phyloP scores from a whole-genome alignment of 345 rosid genomes.

The Dipteronia sinensis region DNA sequence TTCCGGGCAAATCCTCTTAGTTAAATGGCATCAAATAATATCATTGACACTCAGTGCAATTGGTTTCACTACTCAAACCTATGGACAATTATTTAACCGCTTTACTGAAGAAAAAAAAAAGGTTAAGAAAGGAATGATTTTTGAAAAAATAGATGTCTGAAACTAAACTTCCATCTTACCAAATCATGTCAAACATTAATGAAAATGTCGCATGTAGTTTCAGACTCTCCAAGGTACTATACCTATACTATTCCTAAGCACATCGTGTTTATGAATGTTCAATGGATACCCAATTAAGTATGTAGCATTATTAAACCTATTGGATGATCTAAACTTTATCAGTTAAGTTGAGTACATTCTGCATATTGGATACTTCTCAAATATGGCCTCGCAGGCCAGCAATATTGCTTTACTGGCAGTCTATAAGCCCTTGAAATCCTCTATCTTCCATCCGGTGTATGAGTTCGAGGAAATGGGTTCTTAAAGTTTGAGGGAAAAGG shows the following conservation, averaged over 20 bases:
- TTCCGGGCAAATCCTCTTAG: not conserved
- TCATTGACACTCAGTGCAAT: not conserved
- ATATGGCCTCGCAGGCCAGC: not conserved
- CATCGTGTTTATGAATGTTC: not conserved
- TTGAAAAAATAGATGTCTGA: not conserved
- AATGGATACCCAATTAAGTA: not conserved
- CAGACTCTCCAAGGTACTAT: not conserved
- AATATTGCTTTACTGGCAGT: not conserved
- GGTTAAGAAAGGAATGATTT: not conserved
- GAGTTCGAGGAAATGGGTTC: slow-evolving; percentile 7
- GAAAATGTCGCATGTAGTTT: not conserved
- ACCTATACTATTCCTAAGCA: not conserved
- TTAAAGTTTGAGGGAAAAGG: not conserved
- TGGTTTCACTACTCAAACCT: not conserved
- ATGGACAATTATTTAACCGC: not conserved
- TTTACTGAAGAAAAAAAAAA: not conserved
- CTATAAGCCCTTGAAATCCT: not conserved
- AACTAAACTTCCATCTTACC: not conserved
- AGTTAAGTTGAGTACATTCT: not conserved
- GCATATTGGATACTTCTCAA: not conserved
- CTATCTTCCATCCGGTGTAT: not conserved
- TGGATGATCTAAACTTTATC: not conserved
- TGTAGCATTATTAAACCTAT: not conserved
- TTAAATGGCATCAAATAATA: not conserved
- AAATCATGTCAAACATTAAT: not conserved